Base-by-base conservation (phyloP, 129 eudicot species). In the Chrysanthemum seticuspe region DNA sequence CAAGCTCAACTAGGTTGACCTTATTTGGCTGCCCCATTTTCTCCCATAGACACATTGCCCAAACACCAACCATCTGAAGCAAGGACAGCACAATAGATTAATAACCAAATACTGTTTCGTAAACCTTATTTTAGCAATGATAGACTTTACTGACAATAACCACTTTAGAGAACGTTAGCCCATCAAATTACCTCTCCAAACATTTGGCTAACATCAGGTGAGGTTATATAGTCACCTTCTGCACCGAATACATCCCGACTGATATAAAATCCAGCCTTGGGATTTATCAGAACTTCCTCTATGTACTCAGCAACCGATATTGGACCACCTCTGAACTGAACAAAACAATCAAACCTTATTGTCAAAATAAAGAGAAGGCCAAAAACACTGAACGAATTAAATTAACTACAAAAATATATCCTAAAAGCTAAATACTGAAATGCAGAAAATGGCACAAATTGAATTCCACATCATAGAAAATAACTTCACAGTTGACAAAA, bases 201-300 rank as follows among this genome's bases (percentile, higher is more conserved):
- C 97, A 94, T 90, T 81, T 94, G 98, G 91, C 98, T 94, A 8
- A 94, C 98, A 86, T 94, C 98, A 12, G 98, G 98, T 53, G 98
- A 94, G 9, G 98, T 94, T 65, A 94, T 90, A 69, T 90, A 94
- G 79, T 94, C 98, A 0, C 98, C 99, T 75, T 78, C 96, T 27
- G 92, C 91, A 70, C 97, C 99, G 51, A 88, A 94, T 29, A 88
- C 97, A 76, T 94, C 99, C 10, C 96, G 82, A 80, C 88, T 90
- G 25, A 94, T 94, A 65, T 94, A 94, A 78, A 80, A 94, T 8
- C 99, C 97, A 51, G 93, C 88, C 70, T 87, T 90, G 5, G 99
- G 99, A 76, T 94, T 94, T 15, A 96, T 94, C 62, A 90, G 72
- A n/a, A 94, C 93, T 85, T 94, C 98, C 84, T 94, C 98, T 97